Percentiles rank a stretch among this genome's conserved stretches.
These are phyloP conservation scores for Leptomonas seymouri DNA, from an alignment of 208 protist genomes.

Conservation along the genomic window DNA sequence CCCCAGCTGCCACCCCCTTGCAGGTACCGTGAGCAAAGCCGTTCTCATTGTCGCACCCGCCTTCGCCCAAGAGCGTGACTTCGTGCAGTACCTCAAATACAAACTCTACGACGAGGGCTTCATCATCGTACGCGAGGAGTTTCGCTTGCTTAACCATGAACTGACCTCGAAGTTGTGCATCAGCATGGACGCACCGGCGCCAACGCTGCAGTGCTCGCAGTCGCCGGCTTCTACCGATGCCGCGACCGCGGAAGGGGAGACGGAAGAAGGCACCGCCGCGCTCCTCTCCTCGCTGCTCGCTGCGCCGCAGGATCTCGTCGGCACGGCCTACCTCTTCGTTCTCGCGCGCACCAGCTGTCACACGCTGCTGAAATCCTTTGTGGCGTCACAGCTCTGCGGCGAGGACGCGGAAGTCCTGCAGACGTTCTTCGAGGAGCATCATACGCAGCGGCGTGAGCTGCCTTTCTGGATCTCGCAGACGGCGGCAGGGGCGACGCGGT, in stretches of 20 bases:
- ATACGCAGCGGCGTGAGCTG: slow-evolving; percentile 26
- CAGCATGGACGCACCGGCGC: slow-evolving; percentile 43
- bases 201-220: slow-evolving; percentile 21
- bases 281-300: slow-evolving; percentile 29
- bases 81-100: slow-evolving; percentile 82
- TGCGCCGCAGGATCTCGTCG: slow-evolving; percentile 49
- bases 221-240: background rate
- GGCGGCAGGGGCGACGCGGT: slow-evolving; percentile 41
- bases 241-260: background rate
- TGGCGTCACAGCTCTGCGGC: slow-evolving; percentile 47
- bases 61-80: slow-evolving; percentile 54
- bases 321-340: slow-evolving; percentile 73
- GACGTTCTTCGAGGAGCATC: slow-evolving; percentile 25
- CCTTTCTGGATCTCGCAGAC: slow-evolving; percentile 42
- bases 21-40: slow-evolving; percentile 66
- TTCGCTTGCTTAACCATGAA: slow-evolving; percentile 78
- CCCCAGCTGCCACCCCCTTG: slow-evolving; percentile 44
- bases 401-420: slow-evolving; percentile 41
- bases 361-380: slow-evolving; percentile 43
- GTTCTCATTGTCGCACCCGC: slow-evolving; percentile 63
- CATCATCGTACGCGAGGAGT: slow-evolving; percentile 81
- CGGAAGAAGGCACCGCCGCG: slow-evolving; percentile 9
- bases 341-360: slow-evolving; percentile 81
- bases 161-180: slow-evolving; percentile 63
- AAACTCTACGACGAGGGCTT: slow-evolving; percentile 86